These are phyloP conservation scores for Fusarium robinianum DNA, from an alignment of 2,329 filamentous ascomycete genomes.

Conservation along the genomic window DNA sequence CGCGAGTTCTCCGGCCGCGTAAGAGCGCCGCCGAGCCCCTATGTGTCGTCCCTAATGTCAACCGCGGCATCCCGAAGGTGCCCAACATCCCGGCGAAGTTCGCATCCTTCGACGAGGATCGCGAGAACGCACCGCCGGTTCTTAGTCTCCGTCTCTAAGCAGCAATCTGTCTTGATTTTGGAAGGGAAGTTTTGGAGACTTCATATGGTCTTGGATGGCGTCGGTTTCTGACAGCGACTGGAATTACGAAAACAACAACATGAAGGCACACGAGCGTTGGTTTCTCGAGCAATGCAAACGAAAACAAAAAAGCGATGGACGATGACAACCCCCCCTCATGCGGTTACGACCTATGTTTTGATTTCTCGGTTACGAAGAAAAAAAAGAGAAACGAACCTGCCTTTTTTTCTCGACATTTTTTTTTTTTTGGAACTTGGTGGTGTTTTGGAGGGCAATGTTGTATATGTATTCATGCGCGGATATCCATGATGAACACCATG, in stretches of 20 bases:
- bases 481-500: slow-evolving; percentile 33
- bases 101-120: slow-evolving; percentile 39
- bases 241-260: too few species aligned
- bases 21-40: slow-evolving; percentile 39
- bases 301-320: too few species aligned
- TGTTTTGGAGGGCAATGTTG: slow-evolving; percentile 22
- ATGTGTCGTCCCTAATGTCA: slow-evolving; percentile 50
- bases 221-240: neutral
- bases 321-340: slow-evolving; percentile 26
- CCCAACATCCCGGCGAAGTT: slow-evolving; percentile 52
- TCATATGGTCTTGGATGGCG: too few species aligned
- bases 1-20: slow-evolving; percentile 35
- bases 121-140: slow-evolving; percentile 42
- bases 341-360: too few species aligned
- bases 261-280: too few species aligned
- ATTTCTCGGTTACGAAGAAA: too few species aligned
- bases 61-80: slow-evolving; percentile 52
- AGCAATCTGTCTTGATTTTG: too few species aligned
- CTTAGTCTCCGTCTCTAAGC: slow-evolving; percentile 37
- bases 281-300: too few species aligned
- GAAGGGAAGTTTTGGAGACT: too few species aligned
- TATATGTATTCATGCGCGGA: slow-evolving; percentile 26
- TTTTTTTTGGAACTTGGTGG: slow-evolving; percentile 20
- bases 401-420: slow-evolving; percentile 27
- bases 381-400: too few species aligned